These are phyloP conservation scores for Epichloe gansuensis DNA, from an alignment of 2,329 filamentous ascomycete genomes.

Conservation along the genomic window DNA sequence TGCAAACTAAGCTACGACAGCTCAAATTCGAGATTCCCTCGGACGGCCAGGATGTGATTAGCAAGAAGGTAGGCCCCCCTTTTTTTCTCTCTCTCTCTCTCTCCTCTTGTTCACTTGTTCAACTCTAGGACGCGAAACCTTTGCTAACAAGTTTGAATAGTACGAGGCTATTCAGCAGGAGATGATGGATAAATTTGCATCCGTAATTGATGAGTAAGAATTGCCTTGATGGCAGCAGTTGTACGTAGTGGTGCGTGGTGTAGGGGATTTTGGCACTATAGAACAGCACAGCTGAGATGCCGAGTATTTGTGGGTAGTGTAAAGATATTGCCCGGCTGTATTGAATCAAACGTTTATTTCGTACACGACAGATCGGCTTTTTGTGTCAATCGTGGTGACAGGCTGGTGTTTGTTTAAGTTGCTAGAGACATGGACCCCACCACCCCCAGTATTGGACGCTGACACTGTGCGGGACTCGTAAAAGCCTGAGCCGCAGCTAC, in stretches of 20 bases:
- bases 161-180: conserved; percentile 85
- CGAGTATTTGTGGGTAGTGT: conserved; percentile 6
- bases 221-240: conserved; percentile 3
- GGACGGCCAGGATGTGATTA: conserved; percentile 68
- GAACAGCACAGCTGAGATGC: conserved; percentile 10
- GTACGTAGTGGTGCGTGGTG: conserved; percentile 6
- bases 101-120: background rate
- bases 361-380: background rate
- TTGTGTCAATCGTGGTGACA: no score
- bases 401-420: no score
- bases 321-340: conserved; percentile 1
- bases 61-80: conserved; percentile 55
- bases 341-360: background rate
- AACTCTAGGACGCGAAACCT: background rate
- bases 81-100: background rate
- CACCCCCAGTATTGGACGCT: background rate
- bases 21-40: conserved; percentile 95
- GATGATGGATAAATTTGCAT: conserved; percentile 96
- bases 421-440: background rate
- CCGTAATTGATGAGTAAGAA: conserved; percentile 81
- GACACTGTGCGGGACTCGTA: background rate
- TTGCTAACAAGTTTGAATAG: conserved; percentile 29
- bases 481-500: no score
- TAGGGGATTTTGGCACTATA: conserved; percentile 17
- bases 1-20: conserved; percentile 72